These are phyloP conservation scores for Corchorus olitorius DNA, from an alignment of 345 rosid species.

Conservation along the genomic window DNA sequence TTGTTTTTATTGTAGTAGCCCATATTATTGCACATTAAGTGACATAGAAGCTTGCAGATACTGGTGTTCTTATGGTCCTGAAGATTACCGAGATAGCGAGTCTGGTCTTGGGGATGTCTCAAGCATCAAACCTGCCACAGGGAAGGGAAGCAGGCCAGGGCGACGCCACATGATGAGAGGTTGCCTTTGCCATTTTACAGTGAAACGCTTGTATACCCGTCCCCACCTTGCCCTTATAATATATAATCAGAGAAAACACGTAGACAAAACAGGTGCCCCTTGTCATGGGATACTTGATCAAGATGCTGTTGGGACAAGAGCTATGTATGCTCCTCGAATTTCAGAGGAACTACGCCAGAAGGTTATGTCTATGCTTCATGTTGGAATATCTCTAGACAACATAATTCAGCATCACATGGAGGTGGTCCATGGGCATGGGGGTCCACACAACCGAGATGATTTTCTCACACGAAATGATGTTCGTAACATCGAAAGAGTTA, in stretches of 20 bases:
- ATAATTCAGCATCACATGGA: slow-evolving; percentile 53
- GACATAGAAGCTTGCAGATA: slow-evolving; percentile 42
- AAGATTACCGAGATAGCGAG: slow-evolving; percentile 48
- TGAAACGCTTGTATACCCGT: slow-evolving; percentile 49
- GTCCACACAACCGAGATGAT: slow-evolving; percentile 62
- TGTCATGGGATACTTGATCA: slow-evolving; percentile 58
- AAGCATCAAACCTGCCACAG: slow-evolving; percentile 44
- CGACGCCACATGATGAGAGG: slow-evolving; percentile 65
- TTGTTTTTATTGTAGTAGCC: neutral
- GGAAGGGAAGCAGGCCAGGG: slow-evolving; percentile 63
- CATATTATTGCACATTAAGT: slow-evolving; percentile 9
- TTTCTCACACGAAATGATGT: slow-evolving; percentile 58
- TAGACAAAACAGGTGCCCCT: slow-evolving; percentile 49
- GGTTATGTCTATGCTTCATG: slow-evolving; percentile 54
- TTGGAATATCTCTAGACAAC: slow-evolving; percentile 51
- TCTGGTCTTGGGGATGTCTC: slow-evolving; percentile 44
- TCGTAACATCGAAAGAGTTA: slow-evolving; percentile 54
- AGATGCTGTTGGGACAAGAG: slow-evolving; percentile 60
- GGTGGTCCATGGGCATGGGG: slow-evolving; percentile 51
- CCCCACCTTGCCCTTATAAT: slow-evolving; percentile 52
- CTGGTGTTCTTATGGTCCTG: slow-evolving; percentile 68
- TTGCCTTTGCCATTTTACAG: slow-evolving; percentile 60
- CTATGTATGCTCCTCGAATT: slow-evolving; percentile 63
- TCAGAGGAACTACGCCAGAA: slow-evolving; percentile 58
- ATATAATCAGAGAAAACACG: slow-evolving; percentile 55